Evolutionary conservation across 228 moss, liverwort and hornwort genomes (phyloP).

Genomic region (Sphagnum magellanicum): DNA sequence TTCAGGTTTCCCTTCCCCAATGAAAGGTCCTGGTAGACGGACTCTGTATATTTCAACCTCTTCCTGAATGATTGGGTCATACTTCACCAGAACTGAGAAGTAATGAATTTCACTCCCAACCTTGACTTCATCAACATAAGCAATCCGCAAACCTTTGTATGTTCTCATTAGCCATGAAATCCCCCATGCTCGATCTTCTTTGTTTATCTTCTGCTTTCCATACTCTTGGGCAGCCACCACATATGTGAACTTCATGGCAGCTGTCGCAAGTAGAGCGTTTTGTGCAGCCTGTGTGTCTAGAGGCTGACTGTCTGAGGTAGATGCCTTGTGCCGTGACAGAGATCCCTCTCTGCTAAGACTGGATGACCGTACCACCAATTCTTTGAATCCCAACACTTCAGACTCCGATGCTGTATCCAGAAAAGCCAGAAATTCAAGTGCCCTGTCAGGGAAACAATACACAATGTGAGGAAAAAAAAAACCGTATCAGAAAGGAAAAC

Average conservation of each 20-base stretch:
- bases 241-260: conserved; percentile 92
- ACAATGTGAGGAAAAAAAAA: too few relatives aligned
- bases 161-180: conserved; percentile 69
- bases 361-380: conserved; percentile 69
- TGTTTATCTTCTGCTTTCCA: conserved; percentile 58
- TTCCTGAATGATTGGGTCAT: conserved; percentile 33
- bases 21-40: conserved; percentile 65
- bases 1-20: conserved; percentile 99
- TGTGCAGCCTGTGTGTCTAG: conserved; percentile 40
- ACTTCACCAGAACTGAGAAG: conserved; percentile 86
- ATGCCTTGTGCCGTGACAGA: conserved; percentile 3
- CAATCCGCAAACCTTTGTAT: conserved; percentile 76
- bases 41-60: conserved; percentile 87
- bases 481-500: neutral
- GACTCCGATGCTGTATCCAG: conserved; percentile 63
- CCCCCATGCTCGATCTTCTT: conserved; percentile 55
- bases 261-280: conserved; percentile 40
- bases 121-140: conserved; percentile 77
- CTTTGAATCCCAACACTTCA: conserved; percentile 59
- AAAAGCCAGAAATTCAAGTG: conserved; percentile 77
- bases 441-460: conserved; percentile 30
- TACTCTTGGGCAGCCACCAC: conserved; percentile 93
- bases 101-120: conserved; percentile 14
- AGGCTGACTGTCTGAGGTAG: conserved; percentile 37
- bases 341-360: conserved; percentile 8